Percentiles rank a stretch among this genome's conserved stretches.
Conservation (phyloP, 1,284 basidiomycete genomes). For the Papiliotrema fonsecae region DNA sequence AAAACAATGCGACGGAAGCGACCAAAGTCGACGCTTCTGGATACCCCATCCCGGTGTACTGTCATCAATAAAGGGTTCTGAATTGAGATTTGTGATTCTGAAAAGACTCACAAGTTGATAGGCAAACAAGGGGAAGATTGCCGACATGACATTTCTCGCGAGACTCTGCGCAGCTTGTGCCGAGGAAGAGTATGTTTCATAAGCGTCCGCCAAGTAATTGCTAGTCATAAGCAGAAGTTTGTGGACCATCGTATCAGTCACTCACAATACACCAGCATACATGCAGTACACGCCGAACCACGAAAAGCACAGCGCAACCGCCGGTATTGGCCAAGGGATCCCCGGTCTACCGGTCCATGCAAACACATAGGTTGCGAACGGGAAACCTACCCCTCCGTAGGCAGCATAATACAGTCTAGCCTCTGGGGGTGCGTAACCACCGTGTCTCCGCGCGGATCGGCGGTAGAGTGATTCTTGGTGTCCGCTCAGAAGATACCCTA, state of each 20-base stretch:
- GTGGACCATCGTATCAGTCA: slow-evolving; percentile 1
- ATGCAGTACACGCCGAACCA: slow-evolving; percentile 35
- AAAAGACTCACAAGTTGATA: slow-evolving; percentile 21
- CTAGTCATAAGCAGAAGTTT: slow-evolving; percentile 15
- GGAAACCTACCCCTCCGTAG: slow-evolving; percentile 41
- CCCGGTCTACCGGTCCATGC: slow-evolving; percentile 41
- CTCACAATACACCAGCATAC: slow-evolving; percentile 41
- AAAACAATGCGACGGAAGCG: slow-evolving; percentile 34
- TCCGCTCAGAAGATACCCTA: slow-evolving; percentile 66
- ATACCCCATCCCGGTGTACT: slow-evolving; percentile 42
- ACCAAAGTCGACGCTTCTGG: slow-evolving; percentile 40
- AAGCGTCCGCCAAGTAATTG: slow-evolving; percentile 43
- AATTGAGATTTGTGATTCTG: slow-evolving; percentile 5
- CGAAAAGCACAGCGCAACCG: slow-evolving; percentile 21
- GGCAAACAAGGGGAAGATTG: slow-evolving; percentile 40
- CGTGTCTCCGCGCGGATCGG: slow-evolving; percentile 20
- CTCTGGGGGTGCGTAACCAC: slow-evolving; percentile 49
- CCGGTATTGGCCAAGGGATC: slow-evolving; percentile 34
- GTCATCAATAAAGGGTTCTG: slow-evolving; percentile 1
- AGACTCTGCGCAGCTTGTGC: slow-evolving; percentile 46
- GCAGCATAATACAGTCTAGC: slow-evolving; percentile 49
- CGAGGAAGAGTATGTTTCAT: slow-evolving; percentile 44
- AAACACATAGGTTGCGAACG: slow-evolving; percentile 27
- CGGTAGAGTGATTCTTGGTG: slow-evolving; percentile 38
- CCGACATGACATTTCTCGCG: slow-evolving; percentile 38